Evolutionary conservation across 2,329 filamentous ascomycete species (phyloP), one percentile per base, ranked within the genome.

Genomic region (Trichoderma koningii): DNA sequence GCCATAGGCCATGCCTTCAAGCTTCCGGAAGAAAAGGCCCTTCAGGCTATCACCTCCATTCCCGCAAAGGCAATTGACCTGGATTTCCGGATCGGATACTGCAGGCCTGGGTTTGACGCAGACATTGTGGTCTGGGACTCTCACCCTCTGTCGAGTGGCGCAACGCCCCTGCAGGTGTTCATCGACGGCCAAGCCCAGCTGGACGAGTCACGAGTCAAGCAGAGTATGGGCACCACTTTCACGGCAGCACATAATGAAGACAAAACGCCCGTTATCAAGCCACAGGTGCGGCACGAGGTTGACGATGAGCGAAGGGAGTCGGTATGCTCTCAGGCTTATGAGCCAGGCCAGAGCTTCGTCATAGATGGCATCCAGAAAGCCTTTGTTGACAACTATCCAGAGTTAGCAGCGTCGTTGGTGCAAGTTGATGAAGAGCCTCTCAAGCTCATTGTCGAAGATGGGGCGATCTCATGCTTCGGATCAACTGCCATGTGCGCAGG

Each of bases 81-180:
- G 28, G 76, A 76, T 51, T 72, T 80, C 65, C 76, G 81, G 1
- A 75, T 83, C 3, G 81, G 81, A 3, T 81, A 78, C 65, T 73
- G 73, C 9, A 75, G 76, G 15, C 69, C 77, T 3, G 80, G 81
- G 4, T 83, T 81, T 64, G 82, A 84, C 69, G 82, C 81, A 15
- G 81, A 84, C 64, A 68, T 83, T 34, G 81, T 81, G 5, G 73
- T 83, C 5, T 83, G 81, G 81, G 77, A 83, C 65, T 76, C 76
- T 0, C 80, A 83, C 66, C 81, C 81, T 3, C 73, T 83, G 1
- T 73, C 76, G 14, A 68, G 79, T 17, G 81, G 80, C 6, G 79
- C 81, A 12, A 81, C 76, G 4, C 78, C 81, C 3, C 69, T 78
- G 10, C 79, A 83, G 64, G 81, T 83, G 15, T 82, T 77, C 44